A percentile compares a stretch with the other conserved stretches of the same genome.
These are phyloP conservation scores for Diplotaxis tenuifolia DNA, from an alignment of 345 rosid species.

Conservation along the genomic window DNA sequence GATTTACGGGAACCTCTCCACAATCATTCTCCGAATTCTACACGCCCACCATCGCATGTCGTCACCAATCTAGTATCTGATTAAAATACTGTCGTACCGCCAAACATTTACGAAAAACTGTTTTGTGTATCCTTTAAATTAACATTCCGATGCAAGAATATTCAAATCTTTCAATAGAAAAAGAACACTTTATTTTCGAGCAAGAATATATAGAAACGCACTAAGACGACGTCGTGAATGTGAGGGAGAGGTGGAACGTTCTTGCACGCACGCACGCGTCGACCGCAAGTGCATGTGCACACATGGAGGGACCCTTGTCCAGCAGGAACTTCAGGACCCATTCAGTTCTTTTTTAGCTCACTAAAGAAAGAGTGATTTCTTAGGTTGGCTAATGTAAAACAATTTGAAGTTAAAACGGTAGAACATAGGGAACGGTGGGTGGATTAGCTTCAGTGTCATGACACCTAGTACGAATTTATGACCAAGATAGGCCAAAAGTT, in stretches of 20 bases:
- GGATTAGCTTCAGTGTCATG: constrained; percentile 6
- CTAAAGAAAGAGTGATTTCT: not conserved
- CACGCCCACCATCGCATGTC: constrained; percentile 38
- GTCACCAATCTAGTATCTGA: constrained; percentile 6
- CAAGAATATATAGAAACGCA: too few relatives aligned
- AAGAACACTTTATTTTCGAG: too few relatives aligned
- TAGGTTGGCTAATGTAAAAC: not conserved
- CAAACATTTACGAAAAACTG: not conserved
- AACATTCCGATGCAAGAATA: too few relatives aligned
- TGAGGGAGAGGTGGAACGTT: not conserved
- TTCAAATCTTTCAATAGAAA: too few relatives aligned
- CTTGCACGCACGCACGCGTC: not conserved
- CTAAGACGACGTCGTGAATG: not conserved
- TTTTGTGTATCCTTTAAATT: not conserved
- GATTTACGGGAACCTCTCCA: constrained; percentile 31
- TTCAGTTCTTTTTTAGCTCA: not conserved
- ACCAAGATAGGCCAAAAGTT: constrained; percentile 3
- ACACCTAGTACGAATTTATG: not conserved
- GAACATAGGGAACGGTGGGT: constrained; percentile 19
- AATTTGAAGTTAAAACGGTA: constrained; percentile 6
- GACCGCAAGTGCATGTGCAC: not conserved
- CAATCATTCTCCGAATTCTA: constrained; percentile 34
- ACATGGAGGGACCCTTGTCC: not conserved
- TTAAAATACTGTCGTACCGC: not conserved
- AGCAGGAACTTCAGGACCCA: constrained; percentile 3